Percentiles rank a stretch among this genome's conserved stretches.
These are phyloP conservation scores for Phytopythium boreale DNA, from an alignment of 352 stramenopile species.

Conservation along the genomic window DNA sequence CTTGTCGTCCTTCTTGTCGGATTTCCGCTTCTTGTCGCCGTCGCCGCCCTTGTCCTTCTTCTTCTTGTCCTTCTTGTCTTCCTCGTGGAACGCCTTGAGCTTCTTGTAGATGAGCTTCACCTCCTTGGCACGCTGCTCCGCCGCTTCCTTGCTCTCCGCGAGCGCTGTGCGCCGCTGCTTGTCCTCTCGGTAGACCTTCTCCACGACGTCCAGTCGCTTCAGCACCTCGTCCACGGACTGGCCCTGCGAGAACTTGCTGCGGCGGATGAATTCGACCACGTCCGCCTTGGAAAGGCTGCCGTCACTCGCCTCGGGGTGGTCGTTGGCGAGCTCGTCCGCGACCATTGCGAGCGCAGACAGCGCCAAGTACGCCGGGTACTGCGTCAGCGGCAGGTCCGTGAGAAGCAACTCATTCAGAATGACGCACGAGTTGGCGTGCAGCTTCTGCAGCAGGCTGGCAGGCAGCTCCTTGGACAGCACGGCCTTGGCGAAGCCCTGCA, in stretches of 20 bases:
- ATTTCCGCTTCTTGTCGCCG: slow-evolving; percentile 62
- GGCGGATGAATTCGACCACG: slow-evolving; percentile 59
- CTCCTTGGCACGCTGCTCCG: slow-evolving; percentile 47
- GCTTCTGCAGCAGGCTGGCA: slow-evolving; percentile 63
- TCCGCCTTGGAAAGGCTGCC: slow-evolving; percentile 27
- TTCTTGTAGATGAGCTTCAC: slow-evolving; percentile 87
- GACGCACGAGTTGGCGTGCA: slow-evolving; percentile 72
- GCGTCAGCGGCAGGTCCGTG: slow-evolving; percentile 61
- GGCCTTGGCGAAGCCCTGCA: slow-evolving; percentile 69
- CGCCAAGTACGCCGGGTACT: slow-evolving; percentile 69
- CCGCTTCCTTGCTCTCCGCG: slow-evolving; percentile 28
- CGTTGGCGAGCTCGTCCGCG: slow-evolving; percentile 37
- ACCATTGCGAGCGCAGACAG: slow-evolving; percentile 59
- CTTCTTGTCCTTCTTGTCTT: slow-evolving; percentile 64
- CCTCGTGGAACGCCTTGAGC: slow-evolving; percentile 79
- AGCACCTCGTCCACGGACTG: slow-evolving; percentile 38
- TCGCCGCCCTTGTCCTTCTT: slow-evolving; percentile 53
- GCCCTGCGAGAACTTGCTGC: slow-evolving; percentile 67
- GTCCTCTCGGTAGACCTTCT: slow-evolving; percentile 23
- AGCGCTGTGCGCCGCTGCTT: slow-evolving; percentile 34
- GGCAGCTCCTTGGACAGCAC: slow-evolving; percentile 52
- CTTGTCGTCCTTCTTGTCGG: slow-evolving; percentile 60
- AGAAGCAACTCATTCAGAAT: slow-evolving; percentile 77
- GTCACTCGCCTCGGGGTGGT: slow-evolving; percentile 22
- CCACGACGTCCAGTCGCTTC: slow-evolving; percentile 32